phyloP scores from a whole-genome alignment of 2,329 filamentous ascomycete genomes.

The Botryotinia narcissicola region DNA sequence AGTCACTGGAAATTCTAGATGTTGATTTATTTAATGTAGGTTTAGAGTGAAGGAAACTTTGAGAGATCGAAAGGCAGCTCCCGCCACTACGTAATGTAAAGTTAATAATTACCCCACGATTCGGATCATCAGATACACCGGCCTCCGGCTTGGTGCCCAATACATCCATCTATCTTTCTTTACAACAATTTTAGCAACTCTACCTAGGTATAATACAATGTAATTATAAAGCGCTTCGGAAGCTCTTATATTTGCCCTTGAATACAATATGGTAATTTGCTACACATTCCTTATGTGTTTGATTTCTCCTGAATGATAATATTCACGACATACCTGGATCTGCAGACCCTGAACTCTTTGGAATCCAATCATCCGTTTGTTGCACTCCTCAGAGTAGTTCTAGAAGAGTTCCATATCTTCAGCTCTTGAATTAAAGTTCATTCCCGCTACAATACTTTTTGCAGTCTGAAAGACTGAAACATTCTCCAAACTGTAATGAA shows the following conservation, averaged over 20 bases:
- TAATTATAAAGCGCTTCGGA: neutral
- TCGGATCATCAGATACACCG: neutral
- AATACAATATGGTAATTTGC: neutral
- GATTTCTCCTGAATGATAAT: neutral
- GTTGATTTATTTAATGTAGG: neutral
- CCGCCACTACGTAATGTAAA: neutral
- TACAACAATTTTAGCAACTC: neutral
- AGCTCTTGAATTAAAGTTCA: neutral
- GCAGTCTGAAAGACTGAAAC: neutral
- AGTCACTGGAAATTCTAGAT: neutral
- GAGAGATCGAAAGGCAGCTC: neutral
- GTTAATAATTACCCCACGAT: neutral
- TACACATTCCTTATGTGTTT: neutral
- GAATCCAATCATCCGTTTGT: neutral
- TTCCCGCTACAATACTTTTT: neutral
- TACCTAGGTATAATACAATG: neutral
- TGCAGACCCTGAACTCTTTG: neutral
- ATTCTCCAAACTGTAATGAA: neutral
- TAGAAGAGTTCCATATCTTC: slow-evolving; percentile 7
- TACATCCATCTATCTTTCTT: no score
- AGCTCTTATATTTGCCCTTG: neutral
- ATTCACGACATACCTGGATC: neutral
- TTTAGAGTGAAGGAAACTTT: neutral
- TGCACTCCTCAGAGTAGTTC: slow-evolving; percentile 11
- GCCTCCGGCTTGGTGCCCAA: neutral